phyloP scores from a whole-genome alignment of 176 grass and related monocot species.

The Aegilops longissima region DNA sequence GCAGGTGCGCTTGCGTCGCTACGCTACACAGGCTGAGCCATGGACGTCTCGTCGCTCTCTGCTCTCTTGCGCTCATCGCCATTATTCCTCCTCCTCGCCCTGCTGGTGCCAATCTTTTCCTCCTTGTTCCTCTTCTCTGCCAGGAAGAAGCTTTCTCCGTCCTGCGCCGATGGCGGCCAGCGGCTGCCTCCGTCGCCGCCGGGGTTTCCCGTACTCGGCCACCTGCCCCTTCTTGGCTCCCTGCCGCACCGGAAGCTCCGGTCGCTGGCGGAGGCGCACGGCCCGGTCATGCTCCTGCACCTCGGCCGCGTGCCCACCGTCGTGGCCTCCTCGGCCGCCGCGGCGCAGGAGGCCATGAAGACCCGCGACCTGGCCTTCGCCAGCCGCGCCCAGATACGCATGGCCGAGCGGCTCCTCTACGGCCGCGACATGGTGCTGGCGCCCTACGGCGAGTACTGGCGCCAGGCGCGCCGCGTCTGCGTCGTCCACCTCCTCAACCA shows the following conservation, averaged over 20 bases:
- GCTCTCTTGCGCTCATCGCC: neutral
- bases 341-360: constrained; percentile 48
- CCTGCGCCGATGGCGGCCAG: neutral
- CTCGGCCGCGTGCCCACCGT: constrained; percentile 53
- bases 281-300: constrained; percentile 49
- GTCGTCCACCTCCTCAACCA: constrained; percentile 47
- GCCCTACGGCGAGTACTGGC: constrained; percentile 54
- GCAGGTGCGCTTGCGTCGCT: neutral
- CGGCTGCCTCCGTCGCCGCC: constrained; percentile 39
- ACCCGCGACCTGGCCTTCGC: constrained; percentile 53
- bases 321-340: constrained; percentile 47
- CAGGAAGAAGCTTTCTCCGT: neutral
- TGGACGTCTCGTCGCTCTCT: constrained; percentile 19
- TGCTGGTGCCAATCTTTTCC: neutral
- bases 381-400: constrained; percentile 12
- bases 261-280: constrained; percentile 31
- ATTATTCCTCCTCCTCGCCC: neutral
- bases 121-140: neutral
- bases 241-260: constrained; percentile 34
- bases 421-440: constrained; percentile 39
- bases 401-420: constrained; percentile 36
- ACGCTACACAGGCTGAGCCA: neutral
- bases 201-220: constrained; percentile 53
- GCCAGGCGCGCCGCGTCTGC: constrained; percentile 50
- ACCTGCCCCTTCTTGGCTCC: constrained; percentile 50